A percentile compares a stretch with the other conserved stretches of the same genome.
phyloP scores from a whole-genome alignment of 1,139 yeast genomes.

The Blastobotrys proliferans region DNA sequence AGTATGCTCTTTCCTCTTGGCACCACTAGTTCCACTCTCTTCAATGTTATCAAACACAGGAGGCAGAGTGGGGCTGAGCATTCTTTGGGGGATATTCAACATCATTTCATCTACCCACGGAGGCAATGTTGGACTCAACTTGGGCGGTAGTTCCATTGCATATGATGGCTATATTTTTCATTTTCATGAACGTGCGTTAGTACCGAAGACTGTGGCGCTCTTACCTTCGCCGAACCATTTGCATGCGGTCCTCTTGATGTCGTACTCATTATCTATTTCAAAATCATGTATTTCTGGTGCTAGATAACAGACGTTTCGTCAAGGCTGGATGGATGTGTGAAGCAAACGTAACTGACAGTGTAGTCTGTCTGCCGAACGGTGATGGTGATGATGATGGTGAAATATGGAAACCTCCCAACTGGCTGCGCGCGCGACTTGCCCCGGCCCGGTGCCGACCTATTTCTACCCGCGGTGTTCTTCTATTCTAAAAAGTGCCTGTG shows the following conservation, averaged over 20 bases:
- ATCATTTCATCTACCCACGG: constrained; percentile 27
- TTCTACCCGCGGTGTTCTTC: no score
- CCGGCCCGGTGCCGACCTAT: no score
- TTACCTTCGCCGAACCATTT: constrained; percentile 4
- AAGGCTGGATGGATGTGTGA: neutral
- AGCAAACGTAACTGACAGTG: neutral
- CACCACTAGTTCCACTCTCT: neutral
- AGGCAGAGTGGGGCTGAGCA: constrained; percentile 35
- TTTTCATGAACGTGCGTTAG: neutral
- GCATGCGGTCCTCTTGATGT: constrained; percentile 1
- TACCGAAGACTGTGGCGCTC: neutral
- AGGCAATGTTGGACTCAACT: constrained; percentile 37
- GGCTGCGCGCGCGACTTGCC: no score
- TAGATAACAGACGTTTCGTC: neutral
- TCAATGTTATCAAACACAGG: constrained; percentile 24
- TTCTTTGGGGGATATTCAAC: constrained; percentile 24
- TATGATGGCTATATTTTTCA: neutral
- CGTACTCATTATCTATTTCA: constrained; percentile 4
- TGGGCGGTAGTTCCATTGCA: constrained; percentile 30
- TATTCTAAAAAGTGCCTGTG: no score
- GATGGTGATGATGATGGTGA: neutral
- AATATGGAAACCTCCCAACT: neutral
- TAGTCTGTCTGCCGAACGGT: neutral
- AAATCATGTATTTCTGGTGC: neutral
- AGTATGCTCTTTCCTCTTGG: neutral